A percentile compares a stretch with the other conserved stretches of the same genome.
Conservation (phyloP, 2,329 filamentous ascomycete species). For the Exophiala alcalophila region DNA sequence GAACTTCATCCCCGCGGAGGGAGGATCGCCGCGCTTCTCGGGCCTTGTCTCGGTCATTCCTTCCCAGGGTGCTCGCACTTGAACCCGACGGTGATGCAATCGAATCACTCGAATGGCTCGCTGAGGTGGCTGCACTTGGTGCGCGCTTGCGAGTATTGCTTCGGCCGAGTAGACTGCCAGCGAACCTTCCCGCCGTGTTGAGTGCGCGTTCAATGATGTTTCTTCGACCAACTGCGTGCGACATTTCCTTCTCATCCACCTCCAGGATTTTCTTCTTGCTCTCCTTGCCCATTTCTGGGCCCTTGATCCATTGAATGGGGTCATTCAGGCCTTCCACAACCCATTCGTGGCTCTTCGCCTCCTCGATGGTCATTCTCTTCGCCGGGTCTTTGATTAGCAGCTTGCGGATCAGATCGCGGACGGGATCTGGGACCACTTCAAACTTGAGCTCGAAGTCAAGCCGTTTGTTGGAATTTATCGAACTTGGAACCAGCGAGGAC, state of each 20-base stretch:
- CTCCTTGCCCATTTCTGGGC: conserved; percentile 79
- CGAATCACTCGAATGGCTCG: conserved; percentile 54
- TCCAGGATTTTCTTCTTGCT: conserved; percentile 75
- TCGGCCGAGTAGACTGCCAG: conserved; percentile 63
- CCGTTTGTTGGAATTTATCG: conserved; percentile 65
- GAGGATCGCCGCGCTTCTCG: conserved; percentile 49
- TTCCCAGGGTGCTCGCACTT: conserved; percentile 55
- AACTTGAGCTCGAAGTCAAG: conserved; percentile 76
- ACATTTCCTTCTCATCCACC: conserved; percentile 86
- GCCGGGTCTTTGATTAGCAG: conserved; percentile 87
- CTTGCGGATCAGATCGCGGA: conserved; percentile 73
- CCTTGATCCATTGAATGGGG: conserved; percentile 79
- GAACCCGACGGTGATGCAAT: conserved; percentile 55
- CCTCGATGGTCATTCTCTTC: conserved; percentile 80
- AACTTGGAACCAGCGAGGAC: conserved; percentile 35
- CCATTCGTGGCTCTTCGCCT: conserved; percentile 94
- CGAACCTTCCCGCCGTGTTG: conserved; percentile 47
- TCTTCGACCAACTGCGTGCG: conserved; percentile 82
- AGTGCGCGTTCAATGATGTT: conserved; percentile 79
- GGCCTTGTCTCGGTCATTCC: conserved; percentile 44
- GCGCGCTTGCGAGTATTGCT: conserved; percentile 46
- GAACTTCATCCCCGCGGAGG: conserved; percentile 57
- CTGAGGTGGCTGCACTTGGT: conserved; percentile 53
- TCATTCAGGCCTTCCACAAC: conserved; percentile 75
- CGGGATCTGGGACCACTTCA: conserved; percentile 76